These are phyloP conservation scores for Gynochthodes officinalis DNA, from an alignment of 257 asterid genomes.

Conservation along the genomic window DNA sequence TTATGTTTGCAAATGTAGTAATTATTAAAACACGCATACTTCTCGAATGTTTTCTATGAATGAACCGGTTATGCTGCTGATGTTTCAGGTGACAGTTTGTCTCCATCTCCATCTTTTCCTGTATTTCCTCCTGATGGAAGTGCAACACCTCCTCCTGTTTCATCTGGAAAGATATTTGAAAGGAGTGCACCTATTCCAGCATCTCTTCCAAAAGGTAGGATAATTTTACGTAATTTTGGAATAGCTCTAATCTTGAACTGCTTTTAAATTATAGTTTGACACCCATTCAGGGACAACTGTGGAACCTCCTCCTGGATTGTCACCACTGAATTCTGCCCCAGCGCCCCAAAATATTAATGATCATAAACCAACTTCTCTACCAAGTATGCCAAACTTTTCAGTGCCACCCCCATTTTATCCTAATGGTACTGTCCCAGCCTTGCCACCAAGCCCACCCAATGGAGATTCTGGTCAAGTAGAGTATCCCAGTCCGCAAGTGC, in stretches of 20 bases:
- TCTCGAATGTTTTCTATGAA: not conserved
- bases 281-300: conserved; percentile 36
- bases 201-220: conserved; percentile 44
- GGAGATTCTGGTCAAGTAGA: conserved; percentile 20
- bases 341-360: conserved; percentile 33
- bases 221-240: not conserved
- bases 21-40: not conserved
- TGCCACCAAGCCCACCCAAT: conserved; percentile 45
- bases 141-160: conserved; percentile 31
- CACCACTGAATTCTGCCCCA: conserved; percentile 39
- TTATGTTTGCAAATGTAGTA: not conserved
- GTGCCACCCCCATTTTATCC: conserved; percentile 35
- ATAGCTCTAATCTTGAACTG: conserved; percentile 12
- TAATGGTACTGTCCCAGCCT: conserved; percentile 23
- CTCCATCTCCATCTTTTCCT: conserved; percentile 28
- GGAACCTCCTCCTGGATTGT: conserved; percentile 37
- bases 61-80: not conserved
- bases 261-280: conserved; percentile 16
- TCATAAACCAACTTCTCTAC: conserved; percentile 32
- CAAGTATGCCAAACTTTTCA: conserved; percentile 32
- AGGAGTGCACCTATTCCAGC: conserved; percentile 38
- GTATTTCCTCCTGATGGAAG: conserved; percentile 33
- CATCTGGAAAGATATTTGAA: conserved; percentile 22
- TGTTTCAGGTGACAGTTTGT: conserved; percentile 26
- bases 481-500: conserved; percentile 46